Percentiles rank a stretch among this genome's conserved stretches.
phyloP scores from a whole-genome alignment of 192 early-diverging fungal genomes.

The Geranomyces michiganensis region DNA sequence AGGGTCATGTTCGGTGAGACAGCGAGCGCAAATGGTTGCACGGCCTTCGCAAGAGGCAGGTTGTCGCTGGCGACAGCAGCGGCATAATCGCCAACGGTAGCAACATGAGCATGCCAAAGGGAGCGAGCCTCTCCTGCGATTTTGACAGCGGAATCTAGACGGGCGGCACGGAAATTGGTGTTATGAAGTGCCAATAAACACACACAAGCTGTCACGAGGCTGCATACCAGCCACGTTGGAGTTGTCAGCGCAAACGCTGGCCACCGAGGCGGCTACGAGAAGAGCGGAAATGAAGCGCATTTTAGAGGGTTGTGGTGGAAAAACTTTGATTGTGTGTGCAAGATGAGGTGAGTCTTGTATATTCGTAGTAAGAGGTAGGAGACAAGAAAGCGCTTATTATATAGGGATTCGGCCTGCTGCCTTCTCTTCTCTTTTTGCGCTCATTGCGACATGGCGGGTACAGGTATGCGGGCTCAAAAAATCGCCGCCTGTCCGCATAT shows the following conservation, averaged over 20 bases:
- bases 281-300: constrained; percentile 2
- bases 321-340: too few relatives aligned
- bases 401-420: too few relatives aligned
- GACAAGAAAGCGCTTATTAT: too few relatives aligned
- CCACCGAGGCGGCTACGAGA: constrained; percentile 5
- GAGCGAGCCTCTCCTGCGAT: constrained; percentile 19
- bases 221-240: not conserved
- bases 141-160: constrained; percentile 13
- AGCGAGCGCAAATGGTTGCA: constrained; percentile 17
- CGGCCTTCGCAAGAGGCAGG: constrained; percentile 13
- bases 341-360: too few relatives aligned
- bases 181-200: not conserved
- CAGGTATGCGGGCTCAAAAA: too few relatives aligned
- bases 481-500: too few relatives aligned
- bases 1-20: constrained; percentile 13
- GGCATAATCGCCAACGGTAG: constrained; percentile 19
- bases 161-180: not conserved
- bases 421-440: too few relatives aligned
- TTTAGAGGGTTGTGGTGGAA: too few relatives aligned
- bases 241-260: constrained; percentile 7
- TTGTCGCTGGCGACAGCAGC: constrained; percentile 20
- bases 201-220: not conserved
- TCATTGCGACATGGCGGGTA: too few relatives aligned
- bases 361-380: too few relatives aligned
- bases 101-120: constrained; percentile 18